Evolutionary conservation across 345 rosid genomes (phyloP).

Genomic region (Rhodamnia rubescens): DNA sequence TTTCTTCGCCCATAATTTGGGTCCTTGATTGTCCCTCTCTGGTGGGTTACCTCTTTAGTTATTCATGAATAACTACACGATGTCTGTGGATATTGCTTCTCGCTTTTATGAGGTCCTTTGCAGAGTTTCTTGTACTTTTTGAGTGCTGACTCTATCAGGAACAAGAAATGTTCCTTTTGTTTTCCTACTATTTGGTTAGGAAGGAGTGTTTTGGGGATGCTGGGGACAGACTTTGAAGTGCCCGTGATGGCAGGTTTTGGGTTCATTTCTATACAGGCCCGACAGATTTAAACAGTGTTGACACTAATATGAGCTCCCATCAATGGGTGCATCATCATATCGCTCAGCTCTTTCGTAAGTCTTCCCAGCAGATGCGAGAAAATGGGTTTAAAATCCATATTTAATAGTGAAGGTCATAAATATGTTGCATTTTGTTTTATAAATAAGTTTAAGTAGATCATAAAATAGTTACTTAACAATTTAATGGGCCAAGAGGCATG

Average conservation of each 20-base stretch:
- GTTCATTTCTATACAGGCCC: background rate
- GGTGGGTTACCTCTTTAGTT: conserved; percentile 25
- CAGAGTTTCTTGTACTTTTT: background rate
- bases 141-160: background rate
- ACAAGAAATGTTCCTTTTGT: background rate
- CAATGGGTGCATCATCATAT: background rate
- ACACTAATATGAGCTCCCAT: background rate
- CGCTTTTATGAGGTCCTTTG: background rate
- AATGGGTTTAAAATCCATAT: too few relatives aligned
- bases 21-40: conserved; percentile 25
- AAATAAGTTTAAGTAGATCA: too few relatives aligned
- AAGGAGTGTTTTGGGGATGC: background rate
- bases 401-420: too few relatives aligned
- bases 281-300: background rate
- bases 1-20: conserved; percentile 25
- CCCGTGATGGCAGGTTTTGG: background rate
- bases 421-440: too few relatives aligned
- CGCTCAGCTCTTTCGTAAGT: background rate
- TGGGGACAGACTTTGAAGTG: background rate
- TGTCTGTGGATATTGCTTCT: conserved; percentile 18
- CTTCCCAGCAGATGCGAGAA: too few relatives aligned
- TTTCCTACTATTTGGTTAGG: background rate
- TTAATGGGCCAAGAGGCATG: too few relatives aligned
- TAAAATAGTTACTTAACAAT: too few relatives aligned
- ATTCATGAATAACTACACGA: conserved; percentile 33